Base-by-base conservation (phyloP, 352 stramenopile species). In the Aphanomyces astaci region DNA sequence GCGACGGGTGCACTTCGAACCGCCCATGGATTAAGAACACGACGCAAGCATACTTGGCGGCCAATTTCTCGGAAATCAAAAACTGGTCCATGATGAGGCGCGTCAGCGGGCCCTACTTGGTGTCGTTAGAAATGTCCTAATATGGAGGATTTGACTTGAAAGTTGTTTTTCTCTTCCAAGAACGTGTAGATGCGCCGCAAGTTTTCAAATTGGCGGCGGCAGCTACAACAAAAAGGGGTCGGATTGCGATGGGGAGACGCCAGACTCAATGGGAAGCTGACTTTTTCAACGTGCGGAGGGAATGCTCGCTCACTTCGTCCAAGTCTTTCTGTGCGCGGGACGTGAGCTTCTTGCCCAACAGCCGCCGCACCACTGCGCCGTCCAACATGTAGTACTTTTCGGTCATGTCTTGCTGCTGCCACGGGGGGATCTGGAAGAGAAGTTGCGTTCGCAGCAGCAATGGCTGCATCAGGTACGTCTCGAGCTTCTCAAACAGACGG, bases 301-400 rank as follows among this genome's bases (percentile, higher is more conserved):
- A 78, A 22, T 78, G 65, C 52, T 92, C 84, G 15, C 81, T 88
- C 57, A 94, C 86, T 71, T 94, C 84, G 71, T 94, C 86, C 25
- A 94, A 75, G 53, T 94, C 86, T 67, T 94, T 94, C 62, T 91
- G 81, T 59, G 90, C 77, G 48, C 86, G 85, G n/a, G 83, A 73
- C 24, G 80, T 86, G 43, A 92, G 83, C 71, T 94, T 92, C 57
- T 87, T 86, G 60, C 86, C 86, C 64, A 93, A 55, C 30, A 94
- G 70, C 77, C 86, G 88, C 28, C 86, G 82, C 31, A 82, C 78
- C 30, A 93, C 80, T 51, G 81, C 68, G 45, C 75, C 75, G 56
- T 94, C 82, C 56, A 90, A 77, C 52, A 78, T 75, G 75, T 92
- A 91, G 73, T 94, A 94, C 28, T 79, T 80, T 63, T 90, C 78